These are phyloP conservation scores for Metschnikowia vanudenii DNA, from an alignment of 805 yeast genomes.

Conservation along the genomic window DNA sequence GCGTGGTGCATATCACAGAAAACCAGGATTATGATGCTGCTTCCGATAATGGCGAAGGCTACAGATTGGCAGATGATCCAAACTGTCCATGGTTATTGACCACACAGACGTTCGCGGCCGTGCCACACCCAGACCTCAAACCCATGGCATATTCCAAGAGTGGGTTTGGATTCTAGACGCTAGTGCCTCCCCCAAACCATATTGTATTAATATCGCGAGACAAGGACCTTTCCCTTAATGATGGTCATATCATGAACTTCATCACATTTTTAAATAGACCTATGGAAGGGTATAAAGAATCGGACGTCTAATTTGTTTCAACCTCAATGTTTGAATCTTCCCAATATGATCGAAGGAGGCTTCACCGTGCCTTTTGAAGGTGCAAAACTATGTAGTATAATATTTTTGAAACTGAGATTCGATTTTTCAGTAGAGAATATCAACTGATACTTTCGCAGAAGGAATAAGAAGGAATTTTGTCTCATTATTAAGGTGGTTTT, in stretches of 20 bases:
- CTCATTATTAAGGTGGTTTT: too few species aligned
- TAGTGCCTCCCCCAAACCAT: not conserved
- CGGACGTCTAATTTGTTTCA: too few species aligned
- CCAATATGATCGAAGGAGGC: too few species aligned
- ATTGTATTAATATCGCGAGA: not conserved
- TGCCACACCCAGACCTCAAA: constrained; percentile 83
- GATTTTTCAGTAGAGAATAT: too few species aligned
- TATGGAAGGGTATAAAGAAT: too few species aligned
- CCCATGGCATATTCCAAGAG: constrained; percentile 85
- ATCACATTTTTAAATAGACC: not conserved
- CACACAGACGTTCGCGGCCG: constrained; percentile 70
- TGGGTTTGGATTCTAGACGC: constrained; percentile 39
- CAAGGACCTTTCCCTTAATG: not conserved
- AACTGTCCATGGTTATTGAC: constrained; percentile 49
- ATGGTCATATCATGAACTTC: not conserved
- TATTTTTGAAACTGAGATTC: too few species aligned
- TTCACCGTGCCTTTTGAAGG: too few species aligned
- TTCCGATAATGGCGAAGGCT: constrained; percentile 45
- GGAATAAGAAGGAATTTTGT: too few species aligned
- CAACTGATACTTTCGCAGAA: too few species aligned
- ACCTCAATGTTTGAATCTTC: too few species aligned
- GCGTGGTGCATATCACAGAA: constrained; percentile 69
- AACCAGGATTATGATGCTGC: constrained; percentile 45
- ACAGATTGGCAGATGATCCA: constrained; percentile 32
- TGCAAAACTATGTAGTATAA: too few species aligned